Percentiles rank a stretch among this genome's conserved stretches.
Evolutionary conservation across 345 rosid species (phyloP).

Genomic region (Rhizophora mangle): DNA sequence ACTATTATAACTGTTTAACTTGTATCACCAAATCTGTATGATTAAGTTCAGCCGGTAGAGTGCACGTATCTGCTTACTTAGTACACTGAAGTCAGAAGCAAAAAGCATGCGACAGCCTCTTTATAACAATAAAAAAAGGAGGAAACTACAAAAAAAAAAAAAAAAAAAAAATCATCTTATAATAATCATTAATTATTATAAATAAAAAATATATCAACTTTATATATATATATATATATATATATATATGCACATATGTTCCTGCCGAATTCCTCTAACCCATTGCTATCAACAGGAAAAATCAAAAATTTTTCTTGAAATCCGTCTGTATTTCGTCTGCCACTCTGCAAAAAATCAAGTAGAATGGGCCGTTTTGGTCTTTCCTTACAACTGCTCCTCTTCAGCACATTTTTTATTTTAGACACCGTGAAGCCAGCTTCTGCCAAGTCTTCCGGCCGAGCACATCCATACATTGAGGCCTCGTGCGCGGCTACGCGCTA

Average conservation of each 20-base stretch:
- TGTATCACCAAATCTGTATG: slow-evolving; percentile 1
- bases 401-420: slow-evolving; percentile 9
- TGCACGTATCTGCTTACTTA: slow-evolving; percentile 2
- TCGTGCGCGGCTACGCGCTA: slow-evolving; percentile 60
- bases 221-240: too few relatives aligned
- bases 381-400: slow-evolving; percentile 9
- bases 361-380: slow-evolving; percentile 27
- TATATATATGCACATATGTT: slow-evolving; percentile 4
- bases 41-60: slow-evolving; percentile 23
- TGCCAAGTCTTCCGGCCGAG: not conserved
- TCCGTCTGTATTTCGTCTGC: too few relatives aligned
- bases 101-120: slow-evolving; percentile 15
- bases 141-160: too few relatives aligned
- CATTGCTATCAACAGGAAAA: not conserved
- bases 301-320: too few relatives aligned
- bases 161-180: too few relatives aligned
- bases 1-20: slow-evolving; percentile 2
- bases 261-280: not conserved
- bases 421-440: slow-evolving; percentile 19
- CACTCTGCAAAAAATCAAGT: not conserved
- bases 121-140: too few relatives aligned
- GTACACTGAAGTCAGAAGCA: not conserved
- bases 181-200: too few relatives aligned
- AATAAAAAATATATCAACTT: too few relatives aligned
- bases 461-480: slow-evolving; percentile 35